Percentiles rank a stretch among this genome's conserved stretches.
phyloP scores from a whole-genome alignment of 805 yeast genomes.

The Saccharomycopsis fermentans region DNA sequence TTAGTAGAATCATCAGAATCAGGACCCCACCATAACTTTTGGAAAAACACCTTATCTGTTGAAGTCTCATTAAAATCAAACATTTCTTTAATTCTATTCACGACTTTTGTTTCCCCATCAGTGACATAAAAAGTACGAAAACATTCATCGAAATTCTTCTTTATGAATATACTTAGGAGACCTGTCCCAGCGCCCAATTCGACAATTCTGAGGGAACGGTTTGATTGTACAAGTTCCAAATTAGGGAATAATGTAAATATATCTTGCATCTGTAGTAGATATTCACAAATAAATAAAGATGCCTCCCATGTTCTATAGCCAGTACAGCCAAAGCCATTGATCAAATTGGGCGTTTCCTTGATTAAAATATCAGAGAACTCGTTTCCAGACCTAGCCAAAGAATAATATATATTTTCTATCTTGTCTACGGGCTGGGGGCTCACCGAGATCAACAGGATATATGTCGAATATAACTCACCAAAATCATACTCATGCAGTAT shows the following conservation, averaged over 20 bases:
- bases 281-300: conserved; percentile 54
- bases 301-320: conserved; percentile 95
- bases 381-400: not conserved
- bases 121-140: conserved; percentile 22
- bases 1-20: conserved; percentile 21
- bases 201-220: conserved; percentile 28
- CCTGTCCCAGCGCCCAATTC: conserved; percentile 94
- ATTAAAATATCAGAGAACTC: conserved; percentile 22
- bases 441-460: not conserved
- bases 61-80: conserved; percentile 34
- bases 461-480: conserved; percentile 31
- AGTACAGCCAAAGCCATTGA: conserved; percentile 73
- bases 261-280: conserved; percentile 24
- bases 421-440: not conserved
- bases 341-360: conserved; percentile 51
- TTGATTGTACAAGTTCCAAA: not conserved
- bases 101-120: conserved; percentile 55
- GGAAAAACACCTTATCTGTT: conserved; percentile 15
- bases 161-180: conserved; percentile 42
- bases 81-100: conserved; percentile 38
- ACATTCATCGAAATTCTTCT: conserved; percentile 12
- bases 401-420: not conserved
- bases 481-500: conserved; percentile 31
- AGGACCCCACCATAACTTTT: conserved; percentile 51
- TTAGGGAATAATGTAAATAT: not conserved